Percentiles rank a stretch among this genome's conserved stretches.
Evolutionary conservation across 2,329 filamentous ascomycete genomes (phyloP).

Genomic region (Exophiala sp.): DNA sequence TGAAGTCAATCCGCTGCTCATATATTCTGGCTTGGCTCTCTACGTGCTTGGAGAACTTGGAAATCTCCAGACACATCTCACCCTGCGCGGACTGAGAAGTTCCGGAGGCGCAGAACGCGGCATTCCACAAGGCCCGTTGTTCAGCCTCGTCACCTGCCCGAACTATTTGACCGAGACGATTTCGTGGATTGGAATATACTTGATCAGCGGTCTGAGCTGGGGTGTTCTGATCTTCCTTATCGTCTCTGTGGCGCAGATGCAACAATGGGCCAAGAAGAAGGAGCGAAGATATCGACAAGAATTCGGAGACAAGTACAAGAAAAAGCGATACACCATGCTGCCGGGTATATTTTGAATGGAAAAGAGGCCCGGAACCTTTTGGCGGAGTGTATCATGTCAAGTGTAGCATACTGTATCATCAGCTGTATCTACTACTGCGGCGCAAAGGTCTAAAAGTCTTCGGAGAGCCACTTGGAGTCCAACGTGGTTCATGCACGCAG

Average conservation of each 20-base stretch:
- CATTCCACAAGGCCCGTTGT: conserved; percentile 80
- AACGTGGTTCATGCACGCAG: too few species aligned
- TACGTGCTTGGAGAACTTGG: conserved; percentile 71
- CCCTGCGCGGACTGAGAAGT: conserved; percentile 69
- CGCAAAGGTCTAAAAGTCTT: too few species aligned
- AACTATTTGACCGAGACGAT: conserved; percentile 94
- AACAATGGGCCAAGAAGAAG: conserved; percentile 82
- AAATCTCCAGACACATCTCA: conserved; percentile 74
- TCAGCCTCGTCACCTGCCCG: conserved; percentile 82
- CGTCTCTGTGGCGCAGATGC: conserved; percentile 73
- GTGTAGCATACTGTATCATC: neutral
- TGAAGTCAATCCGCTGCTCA: conserved; percentile 47
- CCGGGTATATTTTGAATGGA: conserved; percentile 59
- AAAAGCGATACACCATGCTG: conserved; percentile 78
- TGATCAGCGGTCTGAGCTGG: conserved; percentile 69
- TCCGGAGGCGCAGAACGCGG: conserved; percentile 77
- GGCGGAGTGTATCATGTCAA: neutral
- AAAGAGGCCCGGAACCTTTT: neutral
- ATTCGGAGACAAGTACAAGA: conserved; percentile 91
- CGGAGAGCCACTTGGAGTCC: too few species aligned
- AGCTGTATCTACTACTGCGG: neutral
- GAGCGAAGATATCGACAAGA: conserved; percentile 83
- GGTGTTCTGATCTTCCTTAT: conserved; percentile 69
- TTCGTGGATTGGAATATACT: conserved; percentile 75
- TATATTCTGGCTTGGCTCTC: conserved; percentile 63